Conservation (phyloP, 371 early-diverging fungal species). For the Rhizopus arrhizus region DNA sequence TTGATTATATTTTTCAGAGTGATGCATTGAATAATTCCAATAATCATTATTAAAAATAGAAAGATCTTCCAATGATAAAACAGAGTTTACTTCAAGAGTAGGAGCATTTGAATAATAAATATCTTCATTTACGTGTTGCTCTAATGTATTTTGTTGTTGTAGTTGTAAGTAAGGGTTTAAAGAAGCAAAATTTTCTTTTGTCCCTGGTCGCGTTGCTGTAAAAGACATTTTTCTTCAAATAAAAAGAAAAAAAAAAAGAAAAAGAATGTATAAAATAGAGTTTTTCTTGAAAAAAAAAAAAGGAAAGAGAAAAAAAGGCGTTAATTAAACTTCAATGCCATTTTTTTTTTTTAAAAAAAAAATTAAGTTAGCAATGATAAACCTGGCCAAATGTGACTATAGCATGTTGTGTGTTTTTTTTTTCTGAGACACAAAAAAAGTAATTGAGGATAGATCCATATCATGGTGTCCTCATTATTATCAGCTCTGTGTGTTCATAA, state of each 20-base stretch:
- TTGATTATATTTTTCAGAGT: constrained; percentile 2
- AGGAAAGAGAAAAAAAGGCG: constrained; percentile 19
- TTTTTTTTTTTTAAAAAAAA: constrained; percentile 1
- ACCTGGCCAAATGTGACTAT: constrained; percentile 33
- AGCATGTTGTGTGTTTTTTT: constrained; percentile 23
- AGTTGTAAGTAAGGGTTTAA: constrained; percentile 1
- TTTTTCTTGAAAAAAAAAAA: constrained; percentile 3
- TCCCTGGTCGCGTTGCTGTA: constrained; percentile 7
- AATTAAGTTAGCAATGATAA: constrained; percentile 23
- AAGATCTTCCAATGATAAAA: constrained; percentile 16
- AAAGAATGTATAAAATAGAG: constrained; percentile 1
- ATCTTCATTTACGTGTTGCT: background rate
- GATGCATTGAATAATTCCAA: constrained; percentile 4
- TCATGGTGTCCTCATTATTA: constrained; percentile 29
- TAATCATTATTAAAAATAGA: constrained; percentile 13
- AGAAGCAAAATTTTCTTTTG: background rate
- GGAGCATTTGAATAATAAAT: background rate
- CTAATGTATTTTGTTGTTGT: background rate
- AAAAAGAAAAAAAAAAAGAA: constrained; percentile 6
- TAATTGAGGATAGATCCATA: constrained; percentile 24
- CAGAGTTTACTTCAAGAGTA: constrained; percentile 3
- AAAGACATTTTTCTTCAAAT: background rate
- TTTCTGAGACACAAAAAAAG: constrained; percentile 31
- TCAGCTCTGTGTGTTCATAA: background rate
- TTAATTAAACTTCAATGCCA: constrained; percentile 12